Evolutionary conservation across 2,329 filamentous ascomycete species (phyloP).

Genomic region (Tolypocladium nubicola): DNA sequence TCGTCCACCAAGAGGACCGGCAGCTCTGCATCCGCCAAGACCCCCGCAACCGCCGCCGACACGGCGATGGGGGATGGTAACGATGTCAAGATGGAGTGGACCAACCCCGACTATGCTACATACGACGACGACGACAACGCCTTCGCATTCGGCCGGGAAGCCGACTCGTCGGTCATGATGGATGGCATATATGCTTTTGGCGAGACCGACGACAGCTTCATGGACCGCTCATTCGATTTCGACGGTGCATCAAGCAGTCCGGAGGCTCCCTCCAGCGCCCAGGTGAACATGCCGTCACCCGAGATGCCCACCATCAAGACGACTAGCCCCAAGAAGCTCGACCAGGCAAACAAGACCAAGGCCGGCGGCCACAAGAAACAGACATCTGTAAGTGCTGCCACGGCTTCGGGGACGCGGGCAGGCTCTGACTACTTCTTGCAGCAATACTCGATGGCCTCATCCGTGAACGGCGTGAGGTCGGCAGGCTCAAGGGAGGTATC

Average conservation of each 20-base stretch:
- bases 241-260: conserved; percentile 49
- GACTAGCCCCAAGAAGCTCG: conserved; percentile 15
- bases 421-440: conserved; percentile 21
- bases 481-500: conserved; percentile 42
- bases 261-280: conserved; percentile 19
- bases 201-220: conserved; percentile 29
- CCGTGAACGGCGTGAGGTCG: conserved; percentile 37
- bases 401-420: background rate
- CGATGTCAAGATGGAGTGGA: conserved; percentile 33
- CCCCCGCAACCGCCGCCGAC: conserved; percentile 28
- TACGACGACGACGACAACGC: conserved; percentile 27
- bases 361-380: conserved; percentile 24
- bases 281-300: conserved; percentile 28
- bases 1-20: conserved; percentile 35
- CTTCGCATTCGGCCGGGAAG: conserved; percentile 22
- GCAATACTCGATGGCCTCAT: conserved; percentile 41
- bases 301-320: conserved; percentile 29
- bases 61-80: conserved; percentile 31
- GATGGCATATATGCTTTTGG: conserved; percentile 20
- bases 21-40: conserved; percentile 35
- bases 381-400: conserved; percentile 26
- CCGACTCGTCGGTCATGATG: conserved; percentile 13
- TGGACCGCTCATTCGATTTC: conserved; percentile 45
- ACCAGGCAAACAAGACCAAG: conserved; percentile 14
- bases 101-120: conserved; percentile 17